Evolutionary conservation across 106 monocot genomes (phyloP).

Genomic region (Allium fistulosum): DNA sequence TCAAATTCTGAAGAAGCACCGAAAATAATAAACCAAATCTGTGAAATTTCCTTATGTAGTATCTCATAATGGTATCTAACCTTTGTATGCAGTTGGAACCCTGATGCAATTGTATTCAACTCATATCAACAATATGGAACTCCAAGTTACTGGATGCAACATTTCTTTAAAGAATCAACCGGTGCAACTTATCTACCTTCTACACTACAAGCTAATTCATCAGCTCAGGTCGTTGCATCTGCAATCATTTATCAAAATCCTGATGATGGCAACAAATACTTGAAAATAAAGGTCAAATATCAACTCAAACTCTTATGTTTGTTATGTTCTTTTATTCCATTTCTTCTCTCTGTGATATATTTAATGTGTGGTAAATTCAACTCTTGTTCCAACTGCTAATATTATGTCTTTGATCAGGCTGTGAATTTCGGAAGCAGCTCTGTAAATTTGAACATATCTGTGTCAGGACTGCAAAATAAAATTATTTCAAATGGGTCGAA

Average conservation of each 20-base stretch:
- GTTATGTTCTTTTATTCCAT: neutral
- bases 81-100: slow-evolving; percentile 53
- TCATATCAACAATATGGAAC: slow-evolving; percentile 89
- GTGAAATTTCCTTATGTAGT: no score
- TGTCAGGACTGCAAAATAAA: slow-evolving; percentile 39
- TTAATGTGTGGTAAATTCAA: neutral
- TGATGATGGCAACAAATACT: slow-evolving; percentile 30
- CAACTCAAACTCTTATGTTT: neutral
- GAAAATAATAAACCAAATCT: no score
- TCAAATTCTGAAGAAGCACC: no score
- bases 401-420: slow-evolving; percentile 32
- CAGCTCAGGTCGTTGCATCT: slow-evolving; percentile 54
- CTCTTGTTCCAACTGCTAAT: neutral
- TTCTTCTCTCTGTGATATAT: neutral
- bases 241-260: slow-evolving; percentile 53
- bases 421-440: slow-evolving; percentile 69
- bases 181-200: slow-evolving; percentile 58
- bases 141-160: slow-evolving; percentile 98
- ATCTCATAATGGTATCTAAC: no score
- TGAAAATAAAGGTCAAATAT: slow-evolving; percentile 71
- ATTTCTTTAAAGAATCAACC: slow-evolving; percentile 77
- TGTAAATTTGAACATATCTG: slow-evolving; percentile 45
- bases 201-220: slow-evolving; percentile 29
- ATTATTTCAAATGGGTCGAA: slow-evolving; percentile 41
- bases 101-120: slow-evolving; percentile 94